A percentile compares a stretch with the other conserved stretches of the same genome.
Conservation (phyloP, 345 rosid genomes). For the Arabidopsis suecica region DNA sequence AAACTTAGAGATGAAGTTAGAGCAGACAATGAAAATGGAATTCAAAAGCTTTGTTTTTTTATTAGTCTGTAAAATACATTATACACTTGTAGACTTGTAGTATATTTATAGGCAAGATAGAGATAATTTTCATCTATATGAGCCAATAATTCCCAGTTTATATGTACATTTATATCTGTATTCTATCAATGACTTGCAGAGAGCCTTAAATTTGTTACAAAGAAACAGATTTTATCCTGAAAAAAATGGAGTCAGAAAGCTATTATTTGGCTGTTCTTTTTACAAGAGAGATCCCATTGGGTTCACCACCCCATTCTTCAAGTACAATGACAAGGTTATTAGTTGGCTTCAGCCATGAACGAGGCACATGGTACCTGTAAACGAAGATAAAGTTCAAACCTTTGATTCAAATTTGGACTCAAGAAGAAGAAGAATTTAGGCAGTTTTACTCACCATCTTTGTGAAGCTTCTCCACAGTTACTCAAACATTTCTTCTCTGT, state of each 20-base stretch:
- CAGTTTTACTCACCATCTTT: slow-evolving; percentile 72
- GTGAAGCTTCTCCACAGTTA: slow-evolving; percentile 92
- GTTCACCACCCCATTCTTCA: slow-evolving; percentile 96
- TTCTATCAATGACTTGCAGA: background rate
- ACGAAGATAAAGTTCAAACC: background rate
- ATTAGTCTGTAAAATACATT: slow-evolving; percentile 9
- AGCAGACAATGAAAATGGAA: background rate
- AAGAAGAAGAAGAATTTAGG: background rate
- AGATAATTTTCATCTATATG: background rate
- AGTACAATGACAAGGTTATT: slow-evolving; percentile 78
- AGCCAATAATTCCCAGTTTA: background rate
- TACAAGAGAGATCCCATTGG: slow-evolving; percentile 78
- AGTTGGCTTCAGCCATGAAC: slow-evolving; percentile 82
- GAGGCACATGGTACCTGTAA: slow-evolving; percentile 90
- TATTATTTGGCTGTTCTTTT: slow-evolving; percentile 47
- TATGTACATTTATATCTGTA: slow-evolving; percentile 5
- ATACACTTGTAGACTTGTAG: background rate
- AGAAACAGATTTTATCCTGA: slow-evolving; percentile 2
- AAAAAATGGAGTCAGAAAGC: slow-evolving; percentile 33
- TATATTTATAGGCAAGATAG: background rate
- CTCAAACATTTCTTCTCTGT: slow-evolving; percentile 43
- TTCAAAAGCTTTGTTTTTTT: background rate
- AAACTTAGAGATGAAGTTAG: background rate
- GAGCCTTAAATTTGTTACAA: background rate
- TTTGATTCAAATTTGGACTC: background rate